Conservation (phyloP, 1,284 basidiomycete genomes). For the Pseudozyma sp. region DNA sequence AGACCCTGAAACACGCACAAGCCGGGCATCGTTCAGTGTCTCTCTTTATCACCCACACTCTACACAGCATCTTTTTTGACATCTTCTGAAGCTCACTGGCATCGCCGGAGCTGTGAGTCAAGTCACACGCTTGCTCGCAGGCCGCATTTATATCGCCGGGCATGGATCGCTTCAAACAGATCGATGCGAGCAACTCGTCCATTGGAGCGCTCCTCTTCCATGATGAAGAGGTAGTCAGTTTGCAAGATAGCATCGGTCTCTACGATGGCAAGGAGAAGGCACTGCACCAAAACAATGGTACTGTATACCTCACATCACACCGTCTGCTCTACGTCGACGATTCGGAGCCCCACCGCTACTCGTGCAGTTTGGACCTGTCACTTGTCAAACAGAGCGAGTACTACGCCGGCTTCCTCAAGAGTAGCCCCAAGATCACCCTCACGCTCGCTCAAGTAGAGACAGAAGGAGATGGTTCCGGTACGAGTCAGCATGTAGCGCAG, state of each 20-base stretch:
- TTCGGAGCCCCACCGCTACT: constrained; percentile 71
- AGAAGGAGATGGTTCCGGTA: constrained; percentile 24
- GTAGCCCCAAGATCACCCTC: constrained; percentile 89
- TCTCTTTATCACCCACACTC: too few relatives aligned
- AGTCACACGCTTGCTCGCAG: background rate
- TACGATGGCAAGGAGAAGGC: constrained; percentile 79
- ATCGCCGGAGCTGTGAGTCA: background rate
- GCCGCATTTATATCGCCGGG: constrained; percentile 11
- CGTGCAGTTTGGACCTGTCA: constrained; percentile 73
- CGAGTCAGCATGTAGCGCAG: constrained; percentile 25
- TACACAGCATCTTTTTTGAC: too few relatives aligned
- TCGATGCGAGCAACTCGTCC: constrained; percentile 58
- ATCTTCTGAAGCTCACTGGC: too few relatives aligned
- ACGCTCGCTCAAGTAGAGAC: constrained; percentile 31
- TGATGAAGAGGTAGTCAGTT: constrained; percentile 60
- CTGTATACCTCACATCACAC: constrained; percentile 82
- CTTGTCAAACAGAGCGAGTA: constrained; percentile 83
- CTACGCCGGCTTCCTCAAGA: constrained; percentile 91
- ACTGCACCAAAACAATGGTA: constrained; percentile 78
- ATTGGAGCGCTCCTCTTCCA: constrained; percentile 55
- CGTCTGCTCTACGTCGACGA: constrained; percentile 84
- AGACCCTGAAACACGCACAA: constrained; percentile 5
- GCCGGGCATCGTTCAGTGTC: too few relatives aligned
- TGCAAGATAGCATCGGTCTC: constrained; percentile 61
- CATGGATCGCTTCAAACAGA: constrained; percentile 63